Percentiles rank a stretch among this genome's conserved stretches.
These are phyloP conservation scores for Coemansia sp. DNA, from an alignment of 192 early-diverging fungal species.

Conservation along the genomic window DNA sequence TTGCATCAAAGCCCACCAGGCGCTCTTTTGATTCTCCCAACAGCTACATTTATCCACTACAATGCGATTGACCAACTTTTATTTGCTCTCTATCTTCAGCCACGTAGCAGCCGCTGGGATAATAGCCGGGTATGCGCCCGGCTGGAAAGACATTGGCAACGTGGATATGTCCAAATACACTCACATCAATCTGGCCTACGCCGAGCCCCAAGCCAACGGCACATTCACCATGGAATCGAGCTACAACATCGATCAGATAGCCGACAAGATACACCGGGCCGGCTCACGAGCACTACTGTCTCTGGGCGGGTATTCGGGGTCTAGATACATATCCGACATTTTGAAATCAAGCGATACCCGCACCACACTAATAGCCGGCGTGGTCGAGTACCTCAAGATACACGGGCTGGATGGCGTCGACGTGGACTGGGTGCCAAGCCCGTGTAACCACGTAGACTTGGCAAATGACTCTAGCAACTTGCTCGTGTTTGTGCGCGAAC, in stretches of 20 bases:
- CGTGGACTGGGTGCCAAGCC: conserved; percentile 64
- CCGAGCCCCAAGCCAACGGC: conserved; percentile 32
- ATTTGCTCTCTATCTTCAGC: background rate
- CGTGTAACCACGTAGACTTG: conserved; percentile 57
- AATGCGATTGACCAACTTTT: background rate
- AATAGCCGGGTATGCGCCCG: conserved; percentile 41
- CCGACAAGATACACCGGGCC: conserved; percentile 20
- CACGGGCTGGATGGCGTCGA: conserved; percentile 61
- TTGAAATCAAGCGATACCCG: conserved; percentile 39
- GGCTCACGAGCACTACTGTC: conserved; percentile 59
- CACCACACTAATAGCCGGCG: conserved; percentile 24
- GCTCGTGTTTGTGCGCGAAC: conserved; percentile 57
- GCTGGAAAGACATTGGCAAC: conserved; percentile 29
- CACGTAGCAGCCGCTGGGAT: conserved; percentile 4
- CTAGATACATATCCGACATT: conserved; percentile 58
- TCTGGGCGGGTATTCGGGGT: conserved; percentile 74
- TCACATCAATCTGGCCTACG: conserved; percentile 66
- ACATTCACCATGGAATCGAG: conserved; percentile 25
- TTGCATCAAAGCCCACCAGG: too few relatives aligned
- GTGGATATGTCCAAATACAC: conserved; percentile 50
- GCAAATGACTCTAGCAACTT: conserved; percentile 64
- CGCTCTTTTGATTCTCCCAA: too few relatives aligned
- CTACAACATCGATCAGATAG: conserved; percentile 18
- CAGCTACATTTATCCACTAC: too few relatives aligned
- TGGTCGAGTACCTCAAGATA: conserved; percentile 45